Percentiles rank a stretch among this genome's conserved stretches.
Evolutionary conservation across 2,329 filamentous ascomycete genomes (phyloP).

Genomic region (Scolecobasidium constrictum): DNA sequence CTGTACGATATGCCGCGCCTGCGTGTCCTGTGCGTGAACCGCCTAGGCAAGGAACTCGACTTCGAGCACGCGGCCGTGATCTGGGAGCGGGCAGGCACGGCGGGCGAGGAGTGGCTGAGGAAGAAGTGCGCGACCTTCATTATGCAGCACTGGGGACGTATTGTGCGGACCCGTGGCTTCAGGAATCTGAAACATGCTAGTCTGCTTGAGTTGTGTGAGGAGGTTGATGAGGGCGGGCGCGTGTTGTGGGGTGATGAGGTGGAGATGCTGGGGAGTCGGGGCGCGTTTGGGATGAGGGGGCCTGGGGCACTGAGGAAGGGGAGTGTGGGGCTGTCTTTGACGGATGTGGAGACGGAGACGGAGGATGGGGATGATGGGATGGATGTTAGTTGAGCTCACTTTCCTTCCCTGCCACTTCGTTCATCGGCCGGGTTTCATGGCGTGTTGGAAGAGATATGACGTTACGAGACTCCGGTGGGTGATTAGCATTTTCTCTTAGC

Average conservation of each 20-base stretch:
- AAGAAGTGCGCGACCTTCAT: constrained; percentile 81
- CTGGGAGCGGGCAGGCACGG: constrained; percentile 86
- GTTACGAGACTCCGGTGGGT: too few relatives aligned
- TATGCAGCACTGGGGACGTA: constrained; percentile 85
- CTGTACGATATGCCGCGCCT: constrained; percentile 96
- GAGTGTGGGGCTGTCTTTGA: constrained; percentile 1
- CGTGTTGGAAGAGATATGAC: too few relatives aligned
- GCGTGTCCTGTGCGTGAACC: constrained; percentile 80
- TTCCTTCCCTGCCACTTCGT: too few relatives aligned
- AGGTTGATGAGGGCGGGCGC: constrained; percentile 85
- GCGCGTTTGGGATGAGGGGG: constrained; percentile 30
- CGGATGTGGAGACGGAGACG: constrained; percentile 7
- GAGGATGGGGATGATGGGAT: constrained; percentile 20
- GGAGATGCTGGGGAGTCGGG: constrained; percentile 46
- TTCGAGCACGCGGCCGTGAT: constrained; percentile 91
- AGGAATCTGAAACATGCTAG: constrained; percentile 65
- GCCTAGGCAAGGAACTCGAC: constrained; percentile 81
- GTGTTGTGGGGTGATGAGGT: constrained; percentile 83
- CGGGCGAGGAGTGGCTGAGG: constrained; percentile 88
- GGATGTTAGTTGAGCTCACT: constrained; percentile 23
- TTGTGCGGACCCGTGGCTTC: constrained; percentile 85
- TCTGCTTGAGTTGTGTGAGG: constrained; percentile 83
- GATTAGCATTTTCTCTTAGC: too few relatives aligned
- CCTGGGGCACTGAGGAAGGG: constrained; percentile 10
- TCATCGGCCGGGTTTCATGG: too few relatives aligned